Evolutionary conservation across 73 alveolate genomes (phyloP), one percentile per base, ranked within the genome.

Genomic region (Halteria grandinella): DNA sequence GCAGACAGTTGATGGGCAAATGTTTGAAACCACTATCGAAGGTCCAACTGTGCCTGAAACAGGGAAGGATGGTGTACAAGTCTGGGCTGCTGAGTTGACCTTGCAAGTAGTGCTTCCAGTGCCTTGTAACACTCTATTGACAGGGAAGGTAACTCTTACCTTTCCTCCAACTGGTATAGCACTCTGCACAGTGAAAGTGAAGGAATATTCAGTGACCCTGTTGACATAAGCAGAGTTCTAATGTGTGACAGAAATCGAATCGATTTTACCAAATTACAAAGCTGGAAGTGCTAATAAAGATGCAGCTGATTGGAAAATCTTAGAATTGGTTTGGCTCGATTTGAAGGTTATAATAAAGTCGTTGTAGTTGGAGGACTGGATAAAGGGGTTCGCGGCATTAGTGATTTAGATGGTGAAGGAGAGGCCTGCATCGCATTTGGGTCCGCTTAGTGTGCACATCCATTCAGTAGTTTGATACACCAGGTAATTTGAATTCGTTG

Each of bases 1-100:
- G 53, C 80, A 66, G 23, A 23, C 39, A 12, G 69, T 51, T 29
- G 80, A 23, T 11, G 80, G 54, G 43, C 80, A 66, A 25, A 66
- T 51, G 12, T 33, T 33, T 1, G 55, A 6, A 1, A 66, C 29
- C 6, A 28, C 32, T 25, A 66, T 43, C 6, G 66, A 7, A 4
- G 49, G 17, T 5, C 10, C 29, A 7, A 15, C 59, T 5, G 34
- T 47, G 21, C 51, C 52, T 20, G 57, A 66, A 25, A 17, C 18
- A 66, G 6, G 47, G 27, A 66, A 32, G 50, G 10, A 39, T n/a
- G 58, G 15, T 18, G 80, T 66, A 20, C 69, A 66, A n/a, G 66
- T 7, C 18, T 47, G 32, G 8, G 53, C 3, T 3, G 80, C 15
- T 12, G 69, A 6, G 12, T 53, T 53, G n/a, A 47, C 31, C 5